phyloP scores from a whole-genome alignment of 2,329 filamentous ascomycete species.

The Penicillium crustosum region DNA sequence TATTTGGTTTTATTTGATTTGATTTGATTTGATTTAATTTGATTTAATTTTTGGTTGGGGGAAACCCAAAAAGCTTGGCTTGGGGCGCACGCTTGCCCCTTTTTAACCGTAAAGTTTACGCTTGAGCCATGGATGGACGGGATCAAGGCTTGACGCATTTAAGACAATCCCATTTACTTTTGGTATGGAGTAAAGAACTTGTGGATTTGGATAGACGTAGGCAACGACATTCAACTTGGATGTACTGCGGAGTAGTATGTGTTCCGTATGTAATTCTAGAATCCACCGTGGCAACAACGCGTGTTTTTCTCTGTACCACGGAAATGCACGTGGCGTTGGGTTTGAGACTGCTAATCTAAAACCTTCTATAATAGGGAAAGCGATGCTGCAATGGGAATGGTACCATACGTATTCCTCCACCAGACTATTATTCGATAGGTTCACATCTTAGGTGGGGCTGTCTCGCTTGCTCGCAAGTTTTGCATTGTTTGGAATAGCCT shows the following conservation, averaged over 20 bases:
- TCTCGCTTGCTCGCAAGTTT: neutral
- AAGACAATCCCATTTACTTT: neutral
- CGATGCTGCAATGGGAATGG: neutral
- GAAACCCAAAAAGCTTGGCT: constrained; percentile 7
- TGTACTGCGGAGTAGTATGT: no score
- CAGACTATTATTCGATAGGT: neutral
- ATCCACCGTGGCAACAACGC: neutral
- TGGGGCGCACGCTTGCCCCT: neutral
- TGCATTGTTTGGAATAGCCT: neutral
- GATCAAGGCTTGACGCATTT: neutral
- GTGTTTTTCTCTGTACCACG: neutral
- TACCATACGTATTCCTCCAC: neutral
- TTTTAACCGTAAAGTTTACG: neutral
- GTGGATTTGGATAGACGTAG: no score
- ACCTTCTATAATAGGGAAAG: neutral
- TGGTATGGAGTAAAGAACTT: no score
- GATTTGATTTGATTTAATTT: no score
- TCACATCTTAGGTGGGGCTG: neutral
- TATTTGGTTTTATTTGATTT: no score
- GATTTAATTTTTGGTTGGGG: neutral
- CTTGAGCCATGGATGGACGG: constrained; percentile 1
- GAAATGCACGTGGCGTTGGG: neutral
- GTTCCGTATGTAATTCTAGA: no score
- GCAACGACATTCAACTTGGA: no score
- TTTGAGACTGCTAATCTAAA: neutral